A percentile compares a stretch with the other conserved stretches of the same genome.
Conservation (phyloP, 2,329 filamentous ascomycete species). For the Triangularia setosa region DNA sequence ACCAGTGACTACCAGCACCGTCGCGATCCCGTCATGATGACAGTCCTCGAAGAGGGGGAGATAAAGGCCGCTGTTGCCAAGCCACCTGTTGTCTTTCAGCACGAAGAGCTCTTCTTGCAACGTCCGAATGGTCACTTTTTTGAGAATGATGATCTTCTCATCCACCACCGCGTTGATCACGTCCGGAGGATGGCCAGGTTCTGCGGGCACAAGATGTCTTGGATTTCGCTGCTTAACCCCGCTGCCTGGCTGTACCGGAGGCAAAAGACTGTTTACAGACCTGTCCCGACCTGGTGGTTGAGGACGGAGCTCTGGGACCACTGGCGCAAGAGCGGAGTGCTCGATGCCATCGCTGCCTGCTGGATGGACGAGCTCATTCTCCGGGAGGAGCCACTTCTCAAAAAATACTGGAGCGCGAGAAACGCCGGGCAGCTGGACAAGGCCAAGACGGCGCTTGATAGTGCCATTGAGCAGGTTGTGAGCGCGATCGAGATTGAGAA, state of each 20-base stretch:
- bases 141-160: slow-evolving; percentile 34
- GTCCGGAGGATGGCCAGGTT: slow-evolving; percentile 28
- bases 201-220: slow-evolving; percentile 18
- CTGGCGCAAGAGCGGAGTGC: slow-evolving; percentile 43
- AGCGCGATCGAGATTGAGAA: slow-evolving; percentile 37
- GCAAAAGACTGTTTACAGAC: slow-evolving; percentile 30
- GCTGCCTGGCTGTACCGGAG: slow-evolving; percentile 24
- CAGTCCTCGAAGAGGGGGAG: slow-evolving; percentile 27
- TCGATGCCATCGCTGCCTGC: slow-evolving; percentile 47
- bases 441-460: slow-evolving; percentile 42
- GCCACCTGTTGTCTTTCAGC: slow-evolving; percentile 27
- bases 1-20: slow-evolving; percentile 35
- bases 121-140: slow-evolving; percentile 32
- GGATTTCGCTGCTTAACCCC: slow-evolving; percentile 27
- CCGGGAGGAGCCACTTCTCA: slow-evolving; percentile 41
- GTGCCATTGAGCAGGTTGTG: slow-evolving; percentile 34
- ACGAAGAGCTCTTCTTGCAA: slow-evolving; percentile 29
- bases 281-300: slow-evolving; percentile 43
- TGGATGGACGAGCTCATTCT: slow-evolving; percentile 49
- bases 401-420: slow-evolving; percentile 43
- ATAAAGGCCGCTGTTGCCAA: slow-evolving; percentile 24
- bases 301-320: slow-evolving; percentile 48
- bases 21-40: slow-evolving; percentile 35
- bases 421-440: slow-evolving; percentile 39
- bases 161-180: slow-evolving; percentile 31